These are phyloP conservation scores for Hanseniaspora osmophila DNA, from an alignment of 805 yeast species.

Conservation along the genomic window DNA sequence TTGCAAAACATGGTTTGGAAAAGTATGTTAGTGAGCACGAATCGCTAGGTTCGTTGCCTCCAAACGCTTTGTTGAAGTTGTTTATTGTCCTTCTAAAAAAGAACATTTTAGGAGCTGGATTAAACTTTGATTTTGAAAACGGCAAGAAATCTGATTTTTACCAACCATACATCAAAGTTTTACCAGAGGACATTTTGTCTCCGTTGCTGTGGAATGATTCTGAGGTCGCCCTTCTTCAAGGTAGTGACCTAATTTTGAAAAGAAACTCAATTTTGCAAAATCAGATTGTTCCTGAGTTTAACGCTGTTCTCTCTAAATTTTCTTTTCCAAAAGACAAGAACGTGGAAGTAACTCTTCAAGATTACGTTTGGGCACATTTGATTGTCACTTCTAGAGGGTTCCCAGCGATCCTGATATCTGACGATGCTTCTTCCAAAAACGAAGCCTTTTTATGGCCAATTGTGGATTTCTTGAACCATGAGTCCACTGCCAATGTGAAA, in stretches of 20 bases:
- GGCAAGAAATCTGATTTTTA: conserved; percentile 16
- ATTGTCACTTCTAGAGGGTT: conserved; percentile 70
- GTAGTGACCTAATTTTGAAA: conserved; percentile 56
- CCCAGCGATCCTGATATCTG: conserved; percentile 44
- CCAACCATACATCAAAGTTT: conserved; percentile 32
- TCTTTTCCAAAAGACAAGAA: no score
- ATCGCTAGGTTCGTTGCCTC: conserved; percentile 6
- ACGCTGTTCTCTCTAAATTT: conserved; percentile 7
- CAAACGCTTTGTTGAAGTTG: conserved; percentile 25
- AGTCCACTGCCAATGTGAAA: conserved; percentile 40
- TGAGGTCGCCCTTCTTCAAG: conserved; percentile 39
- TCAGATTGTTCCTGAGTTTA: conserved; percentile 22
- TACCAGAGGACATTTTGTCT: conserved; percentile 38
- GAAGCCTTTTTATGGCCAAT: conserved; percentile 66
- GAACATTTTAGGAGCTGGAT: not conserved
- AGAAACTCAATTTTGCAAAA: conserved; percentile 31
- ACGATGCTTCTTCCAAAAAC: conserved; percentile 6
- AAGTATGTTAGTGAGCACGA: conserved; percentile 1
- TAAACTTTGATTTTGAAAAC: conserved; percentile 17
- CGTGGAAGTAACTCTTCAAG: conserved; percentile 34
- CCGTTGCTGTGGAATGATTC: conserved; percentile 54
- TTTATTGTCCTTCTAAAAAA: conserved; percentile 27
- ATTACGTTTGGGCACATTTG: conserved; percentile 61
- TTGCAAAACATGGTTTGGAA: conserved; percentile 22
- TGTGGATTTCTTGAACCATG: conserved; percentile 68